Conservation (phyloP, 2,329 filamentous ascomycete species). For the Diplodia mutila region DNA sequence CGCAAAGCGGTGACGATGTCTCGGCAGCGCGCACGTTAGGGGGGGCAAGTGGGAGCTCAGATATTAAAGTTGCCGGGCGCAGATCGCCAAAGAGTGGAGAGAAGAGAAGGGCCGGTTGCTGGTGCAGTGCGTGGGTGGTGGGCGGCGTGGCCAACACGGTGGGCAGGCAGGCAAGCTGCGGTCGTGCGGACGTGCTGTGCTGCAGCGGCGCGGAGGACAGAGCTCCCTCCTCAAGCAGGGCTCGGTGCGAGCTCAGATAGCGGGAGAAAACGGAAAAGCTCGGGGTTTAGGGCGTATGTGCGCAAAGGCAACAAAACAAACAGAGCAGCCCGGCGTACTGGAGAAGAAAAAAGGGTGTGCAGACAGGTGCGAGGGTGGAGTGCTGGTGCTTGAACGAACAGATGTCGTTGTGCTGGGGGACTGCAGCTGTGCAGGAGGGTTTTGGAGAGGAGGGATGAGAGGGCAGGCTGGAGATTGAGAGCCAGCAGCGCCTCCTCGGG, state of each 20-base stretch:
- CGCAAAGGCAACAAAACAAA: neutral
- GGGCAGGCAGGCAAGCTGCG: constrained; percentile 11
- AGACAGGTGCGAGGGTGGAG: neutral
- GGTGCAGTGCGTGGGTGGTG: constrained; percentile 20
- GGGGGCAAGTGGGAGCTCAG: constrained; percentile 24
- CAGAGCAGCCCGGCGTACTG: neutral
- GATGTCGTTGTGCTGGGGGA: constrained; percentile 10
- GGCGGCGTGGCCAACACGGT: constrained; percentile 23
- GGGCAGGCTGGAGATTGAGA: constrained; percentile 22
- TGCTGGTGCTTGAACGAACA: neutral
- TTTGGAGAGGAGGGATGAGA: constrained; percentile 21
- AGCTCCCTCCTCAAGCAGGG: constrained; percentile 13
- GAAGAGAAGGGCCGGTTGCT: constrained; percentile 25
- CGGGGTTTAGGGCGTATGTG: neutral
- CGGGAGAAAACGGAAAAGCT: constrained; percentile 22
- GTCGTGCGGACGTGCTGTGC: constrained; percentile 2
- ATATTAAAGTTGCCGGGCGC: constrained; percentile 25
- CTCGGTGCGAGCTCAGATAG: neutral
- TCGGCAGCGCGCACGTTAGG: constrained; percentile 21
- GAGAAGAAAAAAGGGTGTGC: constrained; percentile 1
- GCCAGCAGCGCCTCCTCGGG: constrained; percentile 1
- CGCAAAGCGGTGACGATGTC: constrained; percentile 24
- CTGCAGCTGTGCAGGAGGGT: constrained; percentile 13
- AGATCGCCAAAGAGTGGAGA: constrained; percentile 26
- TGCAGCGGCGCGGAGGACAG: constrained; percentile 16